These are phyloP conservation scores for Saraca asoca DNA, from an alignment of 331 rosid species.

Conservation along the genomic window DNA sequence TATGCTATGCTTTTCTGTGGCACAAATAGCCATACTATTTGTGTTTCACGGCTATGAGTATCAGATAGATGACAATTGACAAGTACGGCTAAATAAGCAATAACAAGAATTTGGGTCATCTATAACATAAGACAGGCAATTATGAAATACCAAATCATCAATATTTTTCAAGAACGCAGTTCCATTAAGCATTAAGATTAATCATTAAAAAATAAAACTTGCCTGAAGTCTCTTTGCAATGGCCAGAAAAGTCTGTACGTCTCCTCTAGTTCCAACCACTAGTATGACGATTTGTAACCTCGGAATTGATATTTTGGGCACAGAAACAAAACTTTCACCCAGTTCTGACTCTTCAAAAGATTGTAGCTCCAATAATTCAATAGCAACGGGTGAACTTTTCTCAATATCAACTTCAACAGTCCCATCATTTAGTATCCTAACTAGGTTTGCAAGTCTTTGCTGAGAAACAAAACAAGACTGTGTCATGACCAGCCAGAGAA, in stretches of 20 bases:
- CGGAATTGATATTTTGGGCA: conserved; percentile 58
- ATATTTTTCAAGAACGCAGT: conserved; percentile 16
- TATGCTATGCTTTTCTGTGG: neutral
- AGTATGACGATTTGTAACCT: conserved; percentile 84
- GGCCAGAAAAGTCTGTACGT: conserved; percentile 88
- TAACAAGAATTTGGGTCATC: neutral
- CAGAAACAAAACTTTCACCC: conserved; percentile 43
- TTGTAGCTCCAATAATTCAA: conserved; percentile 74
- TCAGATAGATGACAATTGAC: too few species aligned
- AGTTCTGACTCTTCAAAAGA: conserved; percentile 48
- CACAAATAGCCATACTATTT: conserved; percentile 2
- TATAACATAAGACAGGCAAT: conserved; percentile 16
- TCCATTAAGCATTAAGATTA: conserved; percentile 25
- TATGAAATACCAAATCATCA: conserved; percentile 8
- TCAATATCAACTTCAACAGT: conserved; percentile 84
- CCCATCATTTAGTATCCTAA: conserved; percentile 93
- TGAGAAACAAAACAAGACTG: conserved; percentile 47
- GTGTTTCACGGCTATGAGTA: neutral
- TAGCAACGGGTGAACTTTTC: conserved; percentile 69
- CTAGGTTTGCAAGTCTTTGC: conserved; percentile 69
- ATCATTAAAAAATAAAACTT: conserved; percentile 38
- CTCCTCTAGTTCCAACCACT: conserved; percentile 99
- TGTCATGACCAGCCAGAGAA: conserved; percentile 31
- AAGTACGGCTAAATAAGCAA: too few species aligned
- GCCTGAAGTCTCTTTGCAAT: conserved; percentile 96